These are phyloP conservation scores for Fusarium buharicum DNA, from an alignment of 2,329 filamentous ascomycete species.

Conservation along the genomic window DNA sequence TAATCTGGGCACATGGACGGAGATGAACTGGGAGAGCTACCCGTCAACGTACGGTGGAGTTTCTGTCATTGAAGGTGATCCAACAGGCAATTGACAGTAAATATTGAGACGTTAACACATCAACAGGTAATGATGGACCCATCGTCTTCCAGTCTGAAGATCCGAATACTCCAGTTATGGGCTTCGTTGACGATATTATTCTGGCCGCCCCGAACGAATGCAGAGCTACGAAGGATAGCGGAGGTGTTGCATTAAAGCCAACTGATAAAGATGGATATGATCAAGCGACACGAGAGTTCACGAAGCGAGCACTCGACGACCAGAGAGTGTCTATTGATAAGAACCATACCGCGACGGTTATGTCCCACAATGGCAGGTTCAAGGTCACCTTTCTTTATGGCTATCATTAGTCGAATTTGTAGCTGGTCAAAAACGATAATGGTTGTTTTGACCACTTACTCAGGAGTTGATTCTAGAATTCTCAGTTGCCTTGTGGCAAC, in stretches of 20 bases:
- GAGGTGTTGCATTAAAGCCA: slow-evolving; percentile 24
- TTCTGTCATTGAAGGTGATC: slow-evolving; percentile 36
- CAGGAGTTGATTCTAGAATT: not conserved
- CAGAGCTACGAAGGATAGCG: slow-evolving; percentile 20
- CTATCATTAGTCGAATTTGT: slow-evolving; percentile 11
- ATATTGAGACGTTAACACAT: not conserved
- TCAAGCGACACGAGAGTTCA: slow-evolving; percentile 20
- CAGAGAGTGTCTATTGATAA: slow-evolving; percentile 28
- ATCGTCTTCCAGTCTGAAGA: slow-evolving; percentile 30
- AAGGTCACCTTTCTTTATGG: slow-evolving; percentile 22
- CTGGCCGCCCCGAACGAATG: slow-evolving; percentile 22
- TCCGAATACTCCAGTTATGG: slow-evolving; percentile 12
- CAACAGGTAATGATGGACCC: slow-evolving; percentile 32
- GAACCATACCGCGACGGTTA: slow-evolving; percentile 22
- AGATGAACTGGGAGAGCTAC: slow-evolving; percentile 34
- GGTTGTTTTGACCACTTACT: not conserved
- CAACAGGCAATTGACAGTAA: fast-evolving
- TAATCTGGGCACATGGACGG: slow-evolving; percentile 36
- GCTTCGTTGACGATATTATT: slow-evolving; percentile 24
- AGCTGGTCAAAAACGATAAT: not conserved
- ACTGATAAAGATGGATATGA: slow-evolving; percentile 37
- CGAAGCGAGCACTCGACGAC: slow-evolving; percentile 7
- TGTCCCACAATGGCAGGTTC: slow-evolving; percentile 34
- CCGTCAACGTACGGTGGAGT: slow-evolving; percentile 29
- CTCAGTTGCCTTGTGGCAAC: not conserved